These are phyloP conservation scores for Odontarrhena argentea DNA, from an alignment of 345 rosid genomes.

Conservation along the genomic window DNA sequence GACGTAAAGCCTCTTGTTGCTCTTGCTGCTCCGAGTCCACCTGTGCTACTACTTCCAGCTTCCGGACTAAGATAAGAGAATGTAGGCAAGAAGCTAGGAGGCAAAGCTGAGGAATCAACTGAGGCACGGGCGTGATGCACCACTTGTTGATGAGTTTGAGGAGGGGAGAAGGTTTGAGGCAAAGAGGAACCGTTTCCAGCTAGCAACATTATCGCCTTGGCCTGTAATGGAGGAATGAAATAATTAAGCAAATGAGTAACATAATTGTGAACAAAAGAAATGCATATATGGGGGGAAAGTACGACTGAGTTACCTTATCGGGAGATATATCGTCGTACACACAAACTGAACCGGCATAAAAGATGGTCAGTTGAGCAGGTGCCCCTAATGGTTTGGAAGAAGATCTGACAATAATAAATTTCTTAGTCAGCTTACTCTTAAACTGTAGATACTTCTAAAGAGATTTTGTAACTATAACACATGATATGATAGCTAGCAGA, in stretches of 20 bases:
- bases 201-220: conserved; percentile 75
- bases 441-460: background rate
- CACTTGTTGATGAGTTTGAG: conserved; percentile 45
- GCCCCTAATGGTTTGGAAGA: conserved; percentile 48
- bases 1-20: conserved; percentile 42
- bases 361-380: conserved; percentile 71
- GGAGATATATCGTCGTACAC: conserved; percentile 70
- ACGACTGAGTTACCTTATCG: conserved; percentile 54
- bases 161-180: conserved; percentile 40
- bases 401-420: conserved; percentile 43
- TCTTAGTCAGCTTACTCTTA: conserved; percentile 9
- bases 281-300: background rate
- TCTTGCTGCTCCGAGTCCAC: conserved; percentile 39
- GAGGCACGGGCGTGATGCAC: conserved; percentile 45
- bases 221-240: conserved; percentile 49
- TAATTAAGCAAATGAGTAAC: conserved; percentile 29
- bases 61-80: conserved; percentile 46
- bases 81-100: conserved; percentile 51
- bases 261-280: background rate
- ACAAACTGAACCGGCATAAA: conserved; percentile 70
- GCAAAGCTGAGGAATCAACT: conserved; percentile 42
- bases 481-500: conserved; percentile 8
- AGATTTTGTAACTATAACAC: background rate
- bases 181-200: conserved; percentile 63
- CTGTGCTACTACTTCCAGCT: conserved; percentile 50